phyloP scores from a whole-genome alignment of 2,329 filamentous ascomycete species.

The Calonectria pteridis region DNA sequence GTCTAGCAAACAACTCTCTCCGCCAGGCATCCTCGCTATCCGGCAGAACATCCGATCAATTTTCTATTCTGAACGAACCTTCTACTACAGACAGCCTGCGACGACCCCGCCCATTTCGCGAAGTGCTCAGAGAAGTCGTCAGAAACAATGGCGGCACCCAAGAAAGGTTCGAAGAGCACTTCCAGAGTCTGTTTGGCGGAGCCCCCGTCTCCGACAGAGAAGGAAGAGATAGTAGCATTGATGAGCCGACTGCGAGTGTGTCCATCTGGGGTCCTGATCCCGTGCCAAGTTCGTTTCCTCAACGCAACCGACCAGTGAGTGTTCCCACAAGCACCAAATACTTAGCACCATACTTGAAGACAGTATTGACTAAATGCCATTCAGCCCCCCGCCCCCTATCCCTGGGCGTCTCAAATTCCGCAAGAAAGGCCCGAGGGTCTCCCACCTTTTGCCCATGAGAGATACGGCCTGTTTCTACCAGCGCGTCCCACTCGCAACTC shows the following conservation, averaged over 20 bases:
- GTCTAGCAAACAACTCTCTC: constrained; percentile 27
- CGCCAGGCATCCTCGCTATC: constrained; percentile 15
- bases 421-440: constrained; percentile 10
- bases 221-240: constrained; percentile 18
- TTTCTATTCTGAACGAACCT: background rate
- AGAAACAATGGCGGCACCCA: constrained; percentile 40
- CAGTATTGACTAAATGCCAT: background rate
- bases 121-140: constrained; percentile 44
- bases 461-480: constrained; percentile 6
- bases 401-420: background rate
- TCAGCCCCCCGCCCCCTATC: constrained; percentile 17
- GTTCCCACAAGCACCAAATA: background rate
- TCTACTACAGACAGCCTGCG: background rate
- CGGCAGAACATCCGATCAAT: constrained; percentile 18
- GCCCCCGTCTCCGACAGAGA: constrained; percentile 31
- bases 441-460: background rate
- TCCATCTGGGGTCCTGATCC: constrained; percentile 44
- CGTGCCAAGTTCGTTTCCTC: constrained; percentile 30
- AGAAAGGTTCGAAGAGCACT: constrained; percentile 45
- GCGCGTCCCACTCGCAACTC: constrained; percentile 10
- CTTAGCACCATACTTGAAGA: background rate
- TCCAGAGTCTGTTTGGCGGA: constrained; percentile 42
- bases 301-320: constrained; percentile 42
- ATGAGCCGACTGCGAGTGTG: constrained; percentile 30
- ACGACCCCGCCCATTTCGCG: constrained; percentile 38